Conservation (phyloP, 495 filamentous ascomycete genomes). For the Aspergillus campestris region DNA sequence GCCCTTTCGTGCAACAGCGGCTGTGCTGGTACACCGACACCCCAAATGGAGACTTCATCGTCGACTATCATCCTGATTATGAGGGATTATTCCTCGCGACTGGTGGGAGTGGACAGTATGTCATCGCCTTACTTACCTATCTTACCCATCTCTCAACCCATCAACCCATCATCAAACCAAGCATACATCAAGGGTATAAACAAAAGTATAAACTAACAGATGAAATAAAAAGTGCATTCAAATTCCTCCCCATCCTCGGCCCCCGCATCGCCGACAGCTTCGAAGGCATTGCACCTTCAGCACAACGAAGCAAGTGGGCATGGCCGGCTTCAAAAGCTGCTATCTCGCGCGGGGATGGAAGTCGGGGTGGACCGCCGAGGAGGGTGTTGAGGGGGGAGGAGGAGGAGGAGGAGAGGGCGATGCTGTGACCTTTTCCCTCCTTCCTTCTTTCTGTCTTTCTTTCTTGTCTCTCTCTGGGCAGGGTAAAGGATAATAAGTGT, state of each 20-base stretch:
- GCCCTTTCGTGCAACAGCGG: slow-evolving; percentile 46
- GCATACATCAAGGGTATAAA: too few relatives aligned
- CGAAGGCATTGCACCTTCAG: slow-evolving; percentile 34
- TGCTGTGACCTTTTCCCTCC: background rate
- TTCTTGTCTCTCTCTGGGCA: too few relatives aligned
- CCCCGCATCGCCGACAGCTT: slow-evolving; percentile 59
- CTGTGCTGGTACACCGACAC: slow-evolving; percentile 51
- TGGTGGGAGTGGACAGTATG: slow-evolving; percentile 64
- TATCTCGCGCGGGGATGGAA: slow-evolving; percentile 24
- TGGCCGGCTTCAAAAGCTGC: slow-evolving; percentile 17
- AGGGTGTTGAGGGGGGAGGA: slow-evolving; percentile 16
- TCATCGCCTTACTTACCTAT: too few relatives aligned
- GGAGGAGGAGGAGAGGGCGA: slow-evolving; percentile 3
- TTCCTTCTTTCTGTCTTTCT: background rate
- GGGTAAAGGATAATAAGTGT: too few relatives aligned
- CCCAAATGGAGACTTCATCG: slow-evolving; percentile 62
- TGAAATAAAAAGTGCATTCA: slow-evolving; percentile 46
- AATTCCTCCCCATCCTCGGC: slow-evolving; percentile 73
- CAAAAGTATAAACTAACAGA: slow-evolving; percentile 1
- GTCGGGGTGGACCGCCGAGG: slow-evolving; percentile 22
- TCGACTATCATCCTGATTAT: slow-evolving; percentile 58
- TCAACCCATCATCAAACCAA: too few relatives aligned
- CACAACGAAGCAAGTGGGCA: slow-evolving; percentile 50
- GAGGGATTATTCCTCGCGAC: slow-evolving; percentile 62
- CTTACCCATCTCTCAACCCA: too few relatives aligned